These are phyloP conservation scores for Umbellularia californica DNA, from an alignment of 164 flowering plant genomes.

Conservation along the genomic window DNA sequence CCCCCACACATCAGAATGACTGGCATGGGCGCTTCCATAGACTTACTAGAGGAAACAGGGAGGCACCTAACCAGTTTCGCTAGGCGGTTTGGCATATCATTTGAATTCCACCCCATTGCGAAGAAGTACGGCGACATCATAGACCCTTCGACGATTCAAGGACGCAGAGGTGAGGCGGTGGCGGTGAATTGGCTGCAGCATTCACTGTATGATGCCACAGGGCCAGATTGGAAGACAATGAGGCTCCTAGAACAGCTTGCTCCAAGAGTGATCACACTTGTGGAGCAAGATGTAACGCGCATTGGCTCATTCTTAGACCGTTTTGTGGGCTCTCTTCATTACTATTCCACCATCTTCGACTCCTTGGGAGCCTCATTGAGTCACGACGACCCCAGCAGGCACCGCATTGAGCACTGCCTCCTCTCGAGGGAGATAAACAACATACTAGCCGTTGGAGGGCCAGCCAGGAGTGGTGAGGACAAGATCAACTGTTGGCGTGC, in stretches of 20 bases:
- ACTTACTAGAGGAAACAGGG: conserved; percentile 49
- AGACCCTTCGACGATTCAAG: conserved; percentile 27
- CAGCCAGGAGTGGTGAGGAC: conserved; percentile 67
- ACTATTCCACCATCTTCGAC: conserved; percentile 66
- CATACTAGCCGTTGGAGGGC: conserved; percentile 67
- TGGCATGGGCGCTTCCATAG: conserved; percentile 52
- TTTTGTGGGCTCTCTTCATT: conserved; percentile 59
- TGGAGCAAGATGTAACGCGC: conserved; percentile 52
- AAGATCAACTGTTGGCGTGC: conserved; percentile 51
- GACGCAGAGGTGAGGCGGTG: conserved; percentile 45
- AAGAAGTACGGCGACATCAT: conserved; percentile 41
- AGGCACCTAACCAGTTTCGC: conserved; percentile 60
- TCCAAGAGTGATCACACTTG: conserved; percentile 53
- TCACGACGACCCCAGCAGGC: conserved; percentile 36
- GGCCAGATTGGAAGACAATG: conserved; percentile 64
- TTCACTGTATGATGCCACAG: conserved; percentile 54
- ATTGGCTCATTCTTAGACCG: conserved; percentile 61
- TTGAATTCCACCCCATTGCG: conserved; percentile 62
- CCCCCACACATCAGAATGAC: conserved; percentile 66
- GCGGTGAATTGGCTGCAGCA: conserved; percentile 74
- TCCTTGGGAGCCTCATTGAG: conserved; percentile 43
- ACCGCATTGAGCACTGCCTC: conserved; percentile 45
- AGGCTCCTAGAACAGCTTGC: conserved; percentile 37
- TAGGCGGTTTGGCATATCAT: conserved; percentile 51
- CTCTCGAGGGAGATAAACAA: conserved; percentile 53